Percentiles rank a stretch among this genome's conserved stretches.
phyloP scores from a whole-genome alignment of 257 asterid genomes.

The Gentiana macrophylla region DNA sequence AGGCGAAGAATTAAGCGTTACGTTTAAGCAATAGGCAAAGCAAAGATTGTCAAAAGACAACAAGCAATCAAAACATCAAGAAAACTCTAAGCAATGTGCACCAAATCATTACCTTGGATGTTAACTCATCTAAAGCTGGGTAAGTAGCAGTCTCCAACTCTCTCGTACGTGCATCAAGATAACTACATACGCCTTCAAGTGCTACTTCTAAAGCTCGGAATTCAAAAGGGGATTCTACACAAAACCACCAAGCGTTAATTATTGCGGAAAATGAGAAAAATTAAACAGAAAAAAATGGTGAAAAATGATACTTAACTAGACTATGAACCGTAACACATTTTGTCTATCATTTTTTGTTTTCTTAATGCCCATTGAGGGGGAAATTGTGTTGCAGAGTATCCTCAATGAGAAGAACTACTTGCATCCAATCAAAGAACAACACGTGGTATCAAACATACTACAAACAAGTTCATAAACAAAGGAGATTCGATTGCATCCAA shows the following conservation, averaged over 20 bases:
- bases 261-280: background rate
- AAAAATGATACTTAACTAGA: background rate
- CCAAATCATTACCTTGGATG: constrained; percentile 48
- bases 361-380: too few species aligned
- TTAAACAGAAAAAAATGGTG: background rate
- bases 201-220: constrained; percentile 92
- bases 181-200: constrained; percentile 74
- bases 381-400: too few species aligned
- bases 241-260: background rate
- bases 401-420: too few species aligned
- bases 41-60: background rate
- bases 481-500: too few species aligned
- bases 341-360: too few species aligned
- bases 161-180: constrained; percentile 68
- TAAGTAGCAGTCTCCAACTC: constrained; percentile 83
- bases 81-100: background rate
- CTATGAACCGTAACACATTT: background rate
- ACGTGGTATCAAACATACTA: too few species aligned
- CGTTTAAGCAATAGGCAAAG: background rate
- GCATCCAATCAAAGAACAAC: too few species aligned
- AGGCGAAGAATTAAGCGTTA: background rate
- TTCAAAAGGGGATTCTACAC: constrained; percentile 72
- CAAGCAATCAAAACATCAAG: background rate
- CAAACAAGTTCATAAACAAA: too few species aligned
- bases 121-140: constrained; percentile 90